Base-by-base conservation (phyloP, 371 early-diverging fungal genomes). In the Catenaria anguillulae region DNA sequence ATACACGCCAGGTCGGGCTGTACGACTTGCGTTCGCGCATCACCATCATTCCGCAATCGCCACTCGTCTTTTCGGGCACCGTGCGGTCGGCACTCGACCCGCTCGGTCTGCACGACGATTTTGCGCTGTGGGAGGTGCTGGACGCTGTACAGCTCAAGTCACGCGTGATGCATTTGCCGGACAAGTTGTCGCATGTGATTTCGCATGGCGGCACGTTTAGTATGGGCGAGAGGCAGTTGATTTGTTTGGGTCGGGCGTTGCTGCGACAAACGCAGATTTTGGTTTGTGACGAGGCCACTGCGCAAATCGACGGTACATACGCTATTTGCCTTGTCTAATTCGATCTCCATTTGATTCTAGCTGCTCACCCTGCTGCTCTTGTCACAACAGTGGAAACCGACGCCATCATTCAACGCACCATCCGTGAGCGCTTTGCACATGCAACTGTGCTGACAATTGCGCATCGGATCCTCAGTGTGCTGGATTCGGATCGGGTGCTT, bases 1-100 rank as follows among this genome's bases (percentile, higher is more conserved):
- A 93, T 67, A 92, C 93, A 31, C 67, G 84, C 3, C 73, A 72
- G 5, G 66, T 95, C 21, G 87, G 88, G 4, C 73, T 95, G 15
- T 75, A 76, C 63, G 88, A 89, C 66, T 72, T 95, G 64, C 73
- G 89, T 61, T 84, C 85, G 37, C 78, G 81, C 31, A 72, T 87
- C 43, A 83, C 88, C 0, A 93, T 97, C 63, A 94, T 97, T 68
- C 96, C 98, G 33, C 98, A 97, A 73, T 96, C 94, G 63, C 92
- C 94, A 19, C 86, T 91, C 26, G 71, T 96, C 33, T 97, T 93
- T 76, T 79, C 83, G n/a, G 93, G 92, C 34, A 88, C 89, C 0
- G 68, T 91, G 15, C 78, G 89, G 34, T 79, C 73, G 64, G 89
- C 89, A 64, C 70, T 93, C 66, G 96, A 95, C 77, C 94, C 95